These are phyloP conservation scores for Aspergillus ruber DNA, from an alignment of 2,329 filamentous ascomycete genomes.

Conservation along the genomic window DNA sequence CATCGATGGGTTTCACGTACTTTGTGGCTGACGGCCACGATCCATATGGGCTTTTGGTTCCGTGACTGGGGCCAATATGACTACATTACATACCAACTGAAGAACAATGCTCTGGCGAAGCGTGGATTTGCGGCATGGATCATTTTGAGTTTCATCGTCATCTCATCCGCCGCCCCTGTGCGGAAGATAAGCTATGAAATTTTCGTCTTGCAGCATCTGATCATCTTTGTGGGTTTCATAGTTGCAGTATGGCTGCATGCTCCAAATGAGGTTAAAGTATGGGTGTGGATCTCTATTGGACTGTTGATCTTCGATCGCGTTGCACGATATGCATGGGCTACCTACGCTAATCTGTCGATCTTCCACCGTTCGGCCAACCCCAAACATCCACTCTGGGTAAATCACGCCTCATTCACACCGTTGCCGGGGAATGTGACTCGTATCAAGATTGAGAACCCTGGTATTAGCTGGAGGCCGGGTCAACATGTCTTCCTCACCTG, in stretches of 20 bases:
- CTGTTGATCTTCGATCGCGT: slow-evolving; percentile 43
- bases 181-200: slow-evolving; percentile 47
- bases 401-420: slow-evolving; percentile 42
- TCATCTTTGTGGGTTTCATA: slow-evolving; percentile 46
- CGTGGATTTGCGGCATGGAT: slow-evolving; percentile 49
- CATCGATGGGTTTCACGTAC: slow-evolving; percentile 48
- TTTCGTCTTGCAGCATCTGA: slow-evolving; percentile 49
- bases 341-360: slow-evolving; percentile 37
- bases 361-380: slow-evolving; percentile 26
- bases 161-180: slow-evolving; percentile 47
- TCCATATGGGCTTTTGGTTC: slow-evolving; percentile 52
- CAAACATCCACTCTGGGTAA: slow-evolving; percentile 28
- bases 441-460: slow-evolving; percentile 50
- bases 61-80: slow-evolving; percentile 47
- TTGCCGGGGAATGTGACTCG: slow-evolving; percentile 51
- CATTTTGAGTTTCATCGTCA: slow-evolving; percentile 46
- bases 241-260: slow-evolving; percentile 46
- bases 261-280: slow-evolving; percentile 36
- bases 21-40: slow-evolving; percentile 47
- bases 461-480: slow-evolving; percentile 54
- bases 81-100: slow-evolving; percentile 44
- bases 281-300: slow-evolving; percentile 44
- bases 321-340: slow-evolving; percentile 27
- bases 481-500: slow-evolving; percentile 59
- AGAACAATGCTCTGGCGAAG: slow-evolving; percentile 44